These are phyloP conservation scores for Mikania micrantha DNA, from an alignment of 129 eudicot genomes.

Conservation along the genomic window DNA sequence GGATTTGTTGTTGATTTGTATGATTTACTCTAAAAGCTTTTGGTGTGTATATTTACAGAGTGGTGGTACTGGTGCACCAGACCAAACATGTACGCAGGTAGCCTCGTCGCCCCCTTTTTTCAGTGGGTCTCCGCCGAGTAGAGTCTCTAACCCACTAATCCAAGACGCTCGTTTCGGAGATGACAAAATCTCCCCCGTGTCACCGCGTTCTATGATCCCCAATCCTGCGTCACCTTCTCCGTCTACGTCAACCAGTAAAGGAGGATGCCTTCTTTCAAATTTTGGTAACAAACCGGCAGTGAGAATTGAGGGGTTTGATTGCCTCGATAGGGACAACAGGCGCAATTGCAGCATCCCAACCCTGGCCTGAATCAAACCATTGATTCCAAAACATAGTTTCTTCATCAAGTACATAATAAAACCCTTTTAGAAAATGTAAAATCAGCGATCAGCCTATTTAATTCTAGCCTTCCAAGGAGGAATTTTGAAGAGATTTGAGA, in stretches of 20 bases:
- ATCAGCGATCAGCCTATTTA: constrained; percentile 20
- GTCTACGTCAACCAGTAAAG: constrained; percentile 54
- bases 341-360: constrained; percentile 94
- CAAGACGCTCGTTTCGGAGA: constrained; percentile 82
- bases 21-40: not conserved
- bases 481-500: constrained; percentile 37
- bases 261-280: constrained; percentile 65
- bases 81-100: constrained; percentile 47
- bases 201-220: constrained; percentile 51
- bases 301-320: constrained; percentile 91
- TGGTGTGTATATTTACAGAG: constrained; percentile 27
- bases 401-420: constrained; percentile 29
- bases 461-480: constrained; percentile 39
- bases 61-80: constrained; percentile 49
- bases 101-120: constrained; percentile 99
- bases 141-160: constrained; percentile 96
- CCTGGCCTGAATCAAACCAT: constrained; percentile 52
- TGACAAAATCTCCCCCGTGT: constrained; percentile 48
- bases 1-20: not conserved
- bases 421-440: constrained; percentile 4
- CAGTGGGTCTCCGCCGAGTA: constrained; percentile 98
- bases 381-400: not conserved
- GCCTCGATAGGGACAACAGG: constrained; percentile 72
- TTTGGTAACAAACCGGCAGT: constrained; percentile 94
- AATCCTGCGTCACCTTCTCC: constrained; percentile 25